Percentiles rank a stretch among this genome's conserved stretches.
Conservation (phyloP, 1,139 yeast species). For the Lodderomyces orthopsilosis region DNA sequence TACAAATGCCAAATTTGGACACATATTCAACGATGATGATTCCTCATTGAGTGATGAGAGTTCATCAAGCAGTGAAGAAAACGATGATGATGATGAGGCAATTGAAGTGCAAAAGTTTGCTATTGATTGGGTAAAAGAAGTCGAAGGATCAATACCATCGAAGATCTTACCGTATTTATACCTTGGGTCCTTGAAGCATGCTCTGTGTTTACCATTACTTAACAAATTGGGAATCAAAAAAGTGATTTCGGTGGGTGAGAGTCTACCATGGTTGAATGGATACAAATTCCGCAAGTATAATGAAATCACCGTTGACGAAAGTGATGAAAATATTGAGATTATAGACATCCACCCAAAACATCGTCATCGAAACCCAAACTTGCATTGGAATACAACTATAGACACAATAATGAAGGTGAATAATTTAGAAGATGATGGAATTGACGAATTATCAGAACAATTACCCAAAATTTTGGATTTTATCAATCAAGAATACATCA, state of each 20-base stretch:
- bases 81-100: conserved; percentile 4
- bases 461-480: conserved; percentile 36
- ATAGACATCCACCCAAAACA: conserved; percentile 23
- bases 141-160: conserved; percentile 67
- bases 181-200: conserved; percentile 82
- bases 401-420: conserved; percentile 43
- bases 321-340: conserved; percentile 34
- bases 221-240: conserved; percentile 66
- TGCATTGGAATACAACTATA: conserved; percentile 17
- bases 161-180: conserved; percentile 79
- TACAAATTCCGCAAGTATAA: conserved; percentile 27
- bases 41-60: conserved; percentile 3
- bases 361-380: not conserved
- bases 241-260: conserved; percentile 86
- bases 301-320: conserved; percentile 24
- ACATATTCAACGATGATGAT: conserved; percentile 5
- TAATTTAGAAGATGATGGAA: conserved; percentile 49
- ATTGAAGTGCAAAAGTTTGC: not conserved
- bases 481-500: conserved; percentile 31
- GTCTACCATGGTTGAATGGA: conserved; percentile 57
- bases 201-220: conserved; percentile 66
- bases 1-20: conserved; percentile 17
- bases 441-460: conserved; percentile 37
- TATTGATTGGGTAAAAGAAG: conserved; percentile 40
- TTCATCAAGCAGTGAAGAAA: not conserved